These are phyloP conservation scores for Penicillium steckii DNA, from an alignment of 495 filamentous ascomycete species.

Conservation along the genomic window DNA sequence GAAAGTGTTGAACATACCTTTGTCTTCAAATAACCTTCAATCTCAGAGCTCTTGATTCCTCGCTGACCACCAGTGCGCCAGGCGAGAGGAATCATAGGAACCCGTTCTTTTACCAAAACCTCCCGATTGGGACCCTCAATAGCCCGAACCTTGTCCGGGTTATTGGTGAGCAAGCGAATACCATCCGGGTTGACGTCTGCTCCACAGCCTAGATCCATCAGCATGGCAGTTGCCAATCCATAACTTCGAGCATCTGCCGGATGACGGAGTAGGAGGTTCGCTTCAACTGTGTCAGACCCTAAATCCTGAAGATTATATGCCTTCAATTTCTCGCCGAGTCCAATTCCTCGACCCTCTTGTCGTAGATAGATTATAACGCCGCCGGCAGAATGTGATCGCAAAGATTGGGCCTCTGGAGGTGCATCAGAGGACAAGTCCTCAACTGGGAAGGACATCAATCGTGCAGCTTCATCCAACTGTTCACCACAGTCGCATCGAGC, in stretches of 20 bases:
- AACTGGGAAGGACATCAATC: constrained; percentile 83
- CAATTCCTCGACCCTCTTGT: constrained; percentile 95
- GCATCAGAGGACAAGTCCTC: constrained; percentile 35
- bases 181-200: constrained; percentile 59
- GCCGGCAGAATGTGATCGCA: constrained; percentile 56
- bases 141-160: constrained; percentile 93
- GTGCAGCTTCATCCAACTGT: constrained; percentile 93
- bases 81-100: constrained; percentile 92
- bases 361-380: constrained; percentile 94
- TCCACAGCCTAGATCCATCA: constrained; percentile 76
- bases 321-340: constrained; percentile 91
- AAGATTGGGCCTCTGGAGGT: constrained; percentile 37
- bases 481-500: constrained; percentile 97
- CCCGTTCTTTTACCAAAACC: constrained; percentile 82
- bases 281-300: constrained; percentile 93
- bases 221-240: constrained; percentile 90
- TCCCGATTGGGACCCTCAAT: constrained; percentile 90
- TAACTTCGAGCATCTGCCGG: constrained; percentile 94
- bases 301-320: constrained; percentile 97
- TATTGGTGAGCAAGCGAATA: constrained; percentile 90
- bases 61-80: constrained; percentile 80
- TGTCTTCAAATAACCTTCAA: constrained; percentile 89
- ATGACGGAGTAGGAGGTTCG: constrained; percentile 86
- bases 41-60: constrained; percentile 81
- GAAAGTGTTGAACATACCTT: constrained; percentile 59